A percentile compares a stretch with the other conserved stretches of the same genome.
Evolutionary conservation across 495 filamentous ascomycete species (phyloP).

Genomic region (Apiosordaria backusii): DNA sequence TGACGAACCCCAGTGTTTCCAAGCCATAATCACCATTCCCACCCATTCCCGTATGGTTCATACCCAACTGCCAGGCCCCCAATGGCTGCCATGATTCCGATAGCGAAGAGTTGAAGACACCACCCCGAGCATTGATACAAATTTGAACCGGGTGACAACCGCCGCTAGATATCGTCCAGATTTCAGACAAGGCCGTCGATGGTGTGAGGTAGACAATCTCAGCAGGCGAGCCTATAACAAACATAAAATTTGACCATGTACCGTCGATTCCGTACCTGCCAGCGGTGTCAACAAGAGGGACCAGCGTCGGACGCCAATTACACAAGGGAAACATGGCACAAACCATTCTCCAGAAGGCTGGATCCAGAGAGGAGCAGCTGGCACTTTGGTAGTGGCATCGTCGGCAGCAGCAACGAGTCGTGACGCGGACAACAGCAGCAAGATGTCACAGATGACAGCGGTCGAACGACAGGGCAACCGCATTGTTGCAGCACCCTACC

Average conservation of each 20-base stretch:
- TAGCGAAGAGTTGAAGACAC: slow-evolving; percentile 46
- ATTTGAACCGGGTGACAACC: slow-evolving; percentile 48
- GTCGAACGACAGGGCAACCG: slow-evolving; percentile 31
- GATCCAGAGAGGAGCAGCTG: slow-evolving; percentile 37
- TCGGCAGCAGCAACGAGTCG: slow-evolving; percentile 31
- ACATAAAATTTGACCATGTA: slow-evolving; percentile 50
- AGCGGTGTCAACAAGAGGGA: slow-evolving; percentile 24
- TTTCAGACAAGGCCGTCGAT: slow-evolving; percentile 54
- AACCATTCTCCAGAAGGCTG: slow-evolving; percentile 44
- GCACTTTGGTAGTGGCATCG: background rate
- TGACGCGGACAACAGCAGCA: slow-evolving; percentile 37
- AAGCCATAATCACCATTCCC: slow-evolving; percentile 58
- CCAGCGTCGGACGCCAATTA: slow-evolving; percentile 6
- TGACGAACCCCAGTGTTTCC: slow-evolving; percentile 50
- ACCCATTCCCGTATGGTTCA: slow-evolving; percentile 50
- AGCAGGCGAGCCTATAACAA: slow-evolving; percentile 54
- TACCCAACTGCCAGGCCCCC: slow-evolving; percentile 52
- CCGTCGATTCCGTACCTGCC: slow-evolving; percentile 50
- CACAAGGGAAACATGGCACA: slow-evolving; percentile 18
- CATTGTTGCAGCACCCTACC: slow-evolving; percentile 34
- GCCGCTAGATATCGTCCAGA: slow-evolving; percentile 52
- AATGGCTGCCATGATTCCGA: slow-evolving; percentile 57
- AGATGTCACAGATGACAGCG: slow-evolving; percentile 37
- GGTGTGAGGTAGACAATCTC: slow-evolving; percentile 56
- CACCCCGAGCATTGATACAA: slow-evolving; percentile 48